Conservation (phyloP, 495 filamentous ascomycete genomes). For the Hypomontagnella submonticulosa region DNA sequence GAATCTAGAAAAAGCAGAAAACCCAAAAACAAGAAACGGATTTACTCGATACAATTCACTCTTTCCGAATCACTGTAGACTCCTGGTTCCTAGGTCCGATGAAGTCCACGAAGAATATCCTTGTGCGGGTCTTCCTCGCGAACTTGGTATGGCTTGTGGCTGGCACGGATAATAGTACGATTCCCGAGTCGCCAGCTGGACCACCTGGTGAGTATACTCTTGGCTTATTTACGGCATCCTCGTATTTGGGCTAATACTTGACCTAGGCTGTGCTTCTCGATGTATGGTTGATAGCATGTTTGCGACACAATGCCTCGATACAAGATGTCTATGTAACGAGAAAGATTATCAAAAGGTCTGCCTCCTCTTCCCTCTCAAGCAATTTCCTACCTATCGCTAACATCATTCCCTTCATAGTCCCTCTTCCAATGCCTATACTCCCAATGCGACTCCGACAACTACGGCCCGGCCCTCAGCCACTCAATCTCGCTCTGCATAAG, state of each 20-base stretch:
- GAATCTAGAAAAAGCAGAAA: slow-evolving; percentile 41
- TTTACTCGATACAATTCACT: slow-evolving; percentile 14
- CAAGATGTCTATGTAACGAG: slow-evolving; percentile 44
- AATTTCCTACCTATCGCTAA: not conserved
- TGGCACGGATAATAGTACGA: slow-evolving; percentile 32
- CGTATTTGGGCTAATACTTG: slow-evolving; percentile 2
- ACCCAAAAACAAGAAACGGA: slow-evolving; percentile 18
- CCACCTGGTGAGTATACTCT: slow-evolving; percentile 32
- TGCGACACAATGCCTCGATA: slow-evolving; percentile 46
- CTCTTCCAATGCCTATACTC: slow-evolving; percentile 48
- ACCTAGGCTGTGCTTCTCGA: slow-evolving; percentile 39
- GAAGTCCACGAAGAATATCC: slow-evolving; percentile 26
- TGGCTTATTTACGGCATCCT: not conserved
- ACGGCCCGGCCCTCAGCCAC: slow-evolving; percentile 43
- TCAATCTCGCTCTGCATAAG: slow-evolving; percentile 44
- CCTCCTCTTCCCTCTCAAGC: not conserved
- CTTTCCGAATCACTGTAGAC: slow-evolving; percentile 3
- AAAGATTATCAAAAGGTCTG: slow-evolving; percentile 45
- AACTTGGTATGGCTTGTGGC: slow-evolving; percentile 32
- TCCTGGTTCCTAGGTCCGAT: slow-evolving; percentile 19
- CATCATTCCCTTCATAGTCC: slow-evolving; percentile 23
- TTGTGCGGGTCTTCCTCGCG: slow-evolving; percentile 23
- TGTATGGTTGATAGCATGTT: slow-evolving; percentile 49
- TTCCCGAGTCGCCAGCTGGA: slow-evolving; percentile 6
- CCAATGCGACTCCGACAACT: slow-evolving; percentile 45